A percentile compares a stretch with the other conserved stretches of the same genome.
Conservation (phyloP, 495 filamentous ascomycete genomes). For the Parmelia sp. region DNA sequence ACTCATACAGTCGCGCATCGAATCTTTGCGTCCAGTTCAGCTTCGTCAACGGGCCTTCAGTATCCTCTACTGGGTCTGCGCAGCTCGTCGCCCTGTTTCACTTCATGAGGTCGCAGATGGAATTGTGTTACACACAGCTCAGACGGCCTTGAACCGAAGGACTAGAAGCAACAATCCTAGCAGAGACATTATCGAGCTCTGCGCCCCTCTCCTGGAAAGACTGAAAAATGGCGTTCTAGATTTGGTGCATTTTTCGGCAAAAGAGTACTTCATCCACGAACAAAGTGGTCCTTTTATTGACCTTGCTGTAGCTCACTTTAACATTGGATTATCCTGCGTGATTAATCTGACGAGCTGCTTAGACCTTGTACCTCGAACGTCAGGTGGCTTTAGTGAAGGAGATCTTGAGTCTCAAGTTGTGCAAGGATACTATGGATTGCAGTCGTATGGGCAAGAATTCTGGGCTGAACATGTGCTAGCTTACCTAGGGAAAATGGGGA, state of each 20-base stretch:
- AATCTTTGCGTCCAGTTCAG: neutral
- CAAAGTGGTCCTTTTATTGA: slow-evolving; percentile 19
- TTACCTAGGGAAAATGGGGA: neutral
- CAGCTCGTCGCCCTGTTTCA: slow-evolving; percentile 5
- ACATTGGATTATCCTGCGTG: slow-evolving; percentile 12
- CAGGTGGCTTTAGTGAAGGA: neutral
- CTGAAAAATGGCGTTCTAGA: neutral
- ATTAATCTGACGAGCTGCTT: slow-evolving; percentile 14
- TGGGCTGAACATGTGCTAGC: slow-evolving; percentile 15
- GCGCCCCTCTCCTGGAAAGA: slow-evolving; percentile 14
- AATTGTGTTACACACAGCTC: slow-evolving; percentile 2
- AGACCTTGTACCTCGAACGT: slow-evolving; percentile 1
- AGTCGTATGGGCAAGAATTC: slow-evolving; percentile 14
- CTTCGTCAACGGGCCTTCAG: slow-evolving; percentile 6
- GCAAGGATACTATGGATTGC: slow-evolving; percentile 14
- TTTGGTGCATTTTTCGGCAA: slow-evolving; percentile 20
- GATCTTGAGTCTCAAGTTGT: slow-evolving; percentile 5
- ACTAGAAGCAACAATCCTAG: slow-evolving; percentile 8
- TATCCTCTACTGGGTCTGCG: slow-evolving; percentile 18
- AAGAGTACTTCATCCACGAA: slow-evolving; percentile 14
- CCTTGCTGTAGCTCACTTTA: slow-evolving; percentile 9
- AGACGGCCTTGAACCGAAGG: slow-evolving; percentile 1
- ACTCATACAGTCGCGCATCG: slow-evolving; percentile 11
- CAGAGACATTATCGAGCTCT: slow-evolving; percentile 12
- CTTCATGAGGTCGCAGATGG: slow-evolving; percentile 18